Evolutionary conservation across 2,329 filamentous ascomycete genomes (phyloP), one percentile per base, ranked within the genome.

Genomic region (Leptographium wingfieldii): DNA sequence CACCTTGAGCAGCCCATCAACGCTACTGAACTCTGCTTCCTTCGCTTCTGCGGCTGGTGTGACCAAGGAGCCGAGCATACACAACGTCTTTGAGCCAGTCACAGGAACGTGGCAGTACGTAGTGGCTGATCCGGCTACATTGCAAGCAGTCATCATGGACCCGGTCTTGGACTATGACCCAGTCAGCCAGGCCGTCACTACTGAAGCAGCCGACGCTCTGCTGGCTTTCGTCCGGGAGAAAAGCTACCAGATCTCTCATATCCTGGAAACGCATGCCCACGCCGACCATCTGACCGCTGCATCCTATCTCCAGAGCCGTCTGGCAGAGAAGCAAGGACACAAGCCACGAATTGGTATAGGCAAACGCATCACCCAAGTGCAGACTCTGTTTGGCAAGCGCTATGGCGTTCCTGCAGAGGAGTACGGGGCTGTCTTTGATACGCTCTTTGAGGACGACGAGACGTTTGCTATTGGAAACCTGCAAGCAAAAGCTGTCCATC

Each of bases 241-340:
- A 22, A 70, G 70, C 1, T 84, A 83, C 66, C 73, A 63, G 0
- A 66, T 86, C 11, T 70, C 73, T 0, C 71, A 69, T 49, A 80
- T 87, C 22, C 73, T 86, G 3, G 84, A 87, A 64, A 86, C 84
- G 0, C 83, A 87, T 66, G 77, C 74, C 0, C 80, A 85, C 62
- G 81, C 81, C 3, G 80, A 86, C 59, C 82, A 86, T 61, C 63
- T 85, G 0, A 85, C 81, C 0, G 78, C 83, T 0, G 74, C 82
- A 0, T 73, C 74, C 4, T 86, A 85, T 66, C 73, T 87, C 0
- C 80, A 83, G 64, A 67, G 69, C 0, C 68, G 66, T 2, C 71
- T 84, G 0, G 63, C 67, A 0, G 61, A 70, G 9, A 57, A 59
- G 0, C 73, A 77, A 52, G 70, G 68, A 25, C 38, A 53, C 0